Conservation (phyloP, 2,329 filamentous ascomycete genomes). For the Mycosphaerella sp. region DNA sequence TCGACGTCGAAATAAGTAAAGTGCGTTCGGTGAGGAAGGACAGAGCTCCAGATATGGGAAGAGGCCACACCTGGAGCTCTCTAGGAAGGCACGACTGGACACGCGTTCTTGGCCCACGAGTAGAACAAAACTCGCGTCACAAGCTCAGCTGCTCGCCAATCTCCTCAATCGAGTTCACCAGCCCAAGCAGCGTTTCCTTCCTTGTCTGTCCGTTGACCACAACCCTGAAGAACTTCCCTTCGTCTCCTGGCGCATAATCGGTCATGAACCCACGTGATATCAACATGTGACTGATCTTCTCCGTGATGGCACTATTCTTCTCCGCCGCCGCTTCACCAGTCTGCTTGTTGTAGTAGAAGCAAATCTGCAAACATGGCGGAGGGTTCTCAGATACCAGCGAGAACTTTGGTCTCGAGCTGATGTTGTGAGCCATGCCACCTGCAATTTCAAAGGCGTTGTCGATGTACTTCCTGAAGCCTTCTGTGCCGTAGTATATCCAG, state of each 20-base stretch:
- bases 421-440: constrained; percentile 56
- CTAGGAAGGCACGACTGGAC: neutral
- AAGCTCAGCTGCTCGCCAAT: constrained; percentile 26
- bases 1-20: no score
- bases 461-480: constrained; percentile 59
- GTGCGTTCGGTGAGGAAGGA: no score
- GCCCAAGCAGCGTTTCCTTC: constrained; percentile 55
- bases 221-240: constrained; percentile 62
- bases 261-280: constrained; percentile 62
- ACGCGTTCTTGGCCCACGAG: neutral
- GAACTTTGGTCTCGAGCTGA: constrained; percentile 56
- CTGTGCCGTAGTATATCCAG: constrained; percentile 81
- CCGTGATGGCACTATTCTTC: constrained; percentile 45
- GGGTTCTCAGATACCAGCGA: constrained; percentile 67
- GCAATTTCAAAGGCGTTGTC: constrained; percentile 69
- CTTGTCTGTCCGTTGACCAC: constrained; percentile 60
- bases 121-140: neutral
- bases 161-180: constrained; percentile 55
- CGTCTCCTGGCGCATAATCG: constrained; percentile 57
- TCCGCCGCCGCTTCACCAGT: constrained; percentile 38
- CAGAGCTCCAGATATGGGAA: no score
- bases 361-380: constrained; percentile 85
- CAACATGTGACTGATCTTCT: constrained; percentile 49
- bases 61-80: no score
- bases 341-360: constrained; percentile 74